Percentiles rank a stretch among this genome's conserved stretches.
Evolutionary conservation across 2,329 filamentous ascomycete species (phyloP).

Genomic region (Exophiala sp.): DNA sequence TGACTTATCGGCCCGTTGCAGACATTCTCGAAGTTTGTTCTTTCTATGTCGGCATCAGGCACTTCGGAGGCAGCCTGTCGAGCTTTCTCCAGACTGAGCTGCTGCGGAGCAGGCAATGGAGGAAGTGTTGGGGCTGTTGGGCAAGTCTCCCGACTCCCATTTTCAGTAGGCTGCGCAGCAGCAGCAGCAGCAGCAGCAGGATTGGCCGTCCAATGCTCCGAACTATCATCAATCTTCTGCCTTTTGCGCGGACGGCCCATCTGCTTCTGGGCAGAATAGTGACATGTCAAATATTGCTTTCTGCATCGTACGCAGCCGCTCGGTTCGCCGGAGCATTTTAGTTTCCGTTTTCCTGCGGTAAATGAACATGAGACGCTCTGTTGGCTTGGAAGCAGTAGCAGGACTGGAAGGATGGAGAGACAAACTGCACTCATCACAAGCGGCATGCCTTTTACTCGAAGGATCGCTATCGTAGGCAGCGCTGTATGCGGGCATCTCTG

Average conservation of each 20-base stretch:
- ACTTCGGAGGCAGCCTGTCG: slow-evolving; percentile 15
- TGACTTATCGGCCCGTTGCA: slow-evolving; percentile 22
- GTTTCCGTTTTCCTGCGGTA: slow-evolving; percentile 40
- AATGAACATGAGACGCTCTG: too few relatives aligned
- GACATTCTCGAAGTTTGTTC: slow-evolving; percentile 25
- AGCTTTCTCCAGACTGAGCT: slow-evolving; percentile 5
- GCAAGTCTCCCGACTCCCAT: too few relatives aligned
- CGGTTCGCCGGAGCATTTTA: slow-evolving; percentile 45
- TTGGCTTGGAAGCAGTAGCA: not conserved
- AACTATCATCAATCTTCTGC: slow-evolving; percentile 31
- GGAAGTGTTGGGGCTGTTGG: not conserved
- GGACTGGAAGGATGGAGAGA: slow-evolving; percentile 5
- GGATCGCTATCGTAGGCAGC: slow-evolving; percentile 27
- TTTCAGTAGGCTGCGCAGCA: too few relatives aligned
- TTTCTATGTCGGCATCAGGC: slow-evolving; percentile 16
- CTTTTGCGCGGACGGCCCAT: slow-evolving; percentile 46
- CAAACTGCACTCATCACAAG: slow-evolving; percentile 47
- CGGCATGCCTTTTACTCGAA: slow-evolving; percentile 40
- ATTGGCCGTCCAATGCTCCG: slow-evolving; percentile 20
- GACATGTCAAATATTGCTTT: slow-evolving; percentile 39
- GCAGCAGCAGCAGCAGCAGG: too few relatives aligned
- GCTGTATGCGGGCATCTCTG: slow-evolving; percentile 20
- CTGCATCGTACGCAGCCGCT: slow-evolving; percentile 40
- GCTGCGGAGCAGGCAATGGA: slow-evolving; percentile 1
- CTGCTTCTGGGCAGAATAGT: slow-evolving; percentile 45